Evolutionary conservation across 1,139 yeast species (phyloP).

Genomic region (Pichia sp.): DNA sequence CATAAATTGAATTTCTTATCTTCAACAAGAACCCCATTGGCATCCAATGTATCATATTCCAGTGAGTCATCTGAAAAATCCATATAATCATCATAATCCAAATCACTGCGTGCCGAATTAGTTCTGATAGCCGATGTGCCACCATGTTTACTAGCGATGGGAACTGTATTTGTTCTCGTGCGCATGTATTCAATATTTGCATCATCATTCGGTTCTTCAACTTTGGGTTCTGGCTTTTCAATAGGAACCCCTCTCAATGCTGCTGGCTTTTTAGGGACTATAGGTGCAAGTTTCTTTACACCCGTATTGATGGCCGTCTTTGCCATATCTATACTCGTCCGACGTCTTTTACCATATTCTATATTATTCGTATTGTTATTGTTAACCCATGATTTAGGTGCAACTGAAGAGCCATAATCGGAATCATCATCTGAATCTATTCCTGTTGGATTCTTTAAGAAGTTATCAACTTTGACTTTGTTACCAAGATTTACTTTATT

Average conservation of each 20-base stretch:
- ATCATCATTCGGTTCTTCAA: background rate
- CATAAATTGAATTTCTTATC: constrained; percentile 51
- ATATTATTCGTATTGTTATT: background rate
- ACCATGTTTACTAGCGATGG: background rate
- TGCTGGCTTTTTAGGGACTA: constrained; percentile 31
- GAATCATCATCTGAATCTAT: constrained; percentile 19
- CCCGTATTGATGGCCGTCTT: constrained; percentile 3
- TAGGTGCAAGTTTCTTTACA: constrained; percentile 23
- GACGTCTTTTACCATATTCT: constrained; percentile 13
- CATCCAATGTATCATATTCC: constrained; percentile 8
- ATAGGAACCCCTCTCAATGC: constrained; percentile 12
- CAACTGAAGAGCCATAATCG: constrained; percentile 4
- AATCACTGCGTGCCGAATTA: background rate
- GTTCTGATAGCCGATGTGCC: background rate
- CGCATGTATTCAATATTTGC: too few species aligned
- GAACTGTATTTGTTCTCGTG: background rate
- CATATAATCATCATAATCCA: constrained; percentile 24
- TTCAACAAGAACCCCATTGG: constrained; percentile 1
- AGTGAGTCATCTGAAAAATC: constrained; percentile 27
- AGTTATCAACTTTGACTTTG: background rate
- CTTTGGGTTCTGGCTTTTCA: background rate
- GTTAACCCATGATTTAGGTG: background rate
- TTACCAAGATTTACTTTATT: background rate
- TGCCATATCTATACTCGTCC: constrained; percentile 17
- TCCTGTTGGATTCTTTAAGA: constrained; percentile 17